Conservation (phyloP, 2,329 filamentous ascomycete genomes). For the Parafenestella ontariensis region DNA sequence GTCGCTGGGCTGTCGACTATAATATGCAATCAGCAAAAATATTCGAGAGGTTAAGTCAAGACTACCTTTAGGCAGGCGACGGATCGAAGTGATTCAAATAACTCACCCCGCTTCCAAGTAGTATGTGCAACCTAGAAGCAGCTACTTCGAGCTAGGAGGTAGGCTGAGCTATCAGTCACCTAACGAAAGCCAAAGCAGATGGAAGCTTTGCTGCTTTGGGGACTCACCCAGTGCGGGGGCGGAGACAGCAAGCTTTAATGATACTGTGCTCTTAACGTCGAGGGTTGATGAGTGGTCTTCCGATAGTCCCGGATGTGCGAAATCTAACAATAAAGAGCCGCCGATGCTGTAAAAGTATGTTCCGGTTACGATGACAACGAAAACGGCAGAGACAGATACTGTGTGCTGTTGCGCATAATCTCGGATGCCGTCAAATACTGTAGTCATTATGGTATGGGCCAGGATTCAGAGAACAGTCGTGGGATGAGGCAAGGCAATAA, state of each 20-base stretch:
- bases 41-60: background rate
- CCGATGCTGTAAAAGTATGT: conserved; percentile 26
- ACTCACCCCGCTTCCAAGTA: too few relatives aligned
- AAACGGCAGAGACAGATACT: conserved; percentile 23
- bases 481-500: conserved; percentile 6
- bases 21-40: conserved; percentile 18
- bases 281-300: background rate
- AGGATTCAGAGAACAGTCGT: conserved; percentile 4
- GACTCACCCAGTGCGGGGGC: conserved; percentile 9
- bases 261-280: background rate
- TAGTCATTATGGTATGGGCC: conserved; percentile 26
- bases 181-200: background rate
- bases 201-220: too few relatives aligned
- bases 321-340: conserved; percentile 10
- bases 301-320: conserved; percentile 2
- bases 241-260: conserved; percentile 11
- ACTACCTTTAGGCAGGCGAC: too few relatives aligned
- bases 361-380: conserved; percentile 29
- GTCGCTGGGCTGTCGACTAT: conserved; percentile 19
- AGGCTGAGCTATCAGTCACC: too few relatives aligned
- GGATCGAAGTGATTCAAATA: too few relatives aligned
- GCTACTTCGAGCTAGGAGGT: too few relatives aligned
- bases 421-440: conserved; percentile 24
- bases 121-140: too few relatives aligned
- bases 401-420: conserved; percentile 32